A percentile compares a stretch with the other conserved stretches of the same genome.
Conservation (phyloP, 2,329 filamentous ascomycete genomes). For the Beauveria sp. region DNA sequence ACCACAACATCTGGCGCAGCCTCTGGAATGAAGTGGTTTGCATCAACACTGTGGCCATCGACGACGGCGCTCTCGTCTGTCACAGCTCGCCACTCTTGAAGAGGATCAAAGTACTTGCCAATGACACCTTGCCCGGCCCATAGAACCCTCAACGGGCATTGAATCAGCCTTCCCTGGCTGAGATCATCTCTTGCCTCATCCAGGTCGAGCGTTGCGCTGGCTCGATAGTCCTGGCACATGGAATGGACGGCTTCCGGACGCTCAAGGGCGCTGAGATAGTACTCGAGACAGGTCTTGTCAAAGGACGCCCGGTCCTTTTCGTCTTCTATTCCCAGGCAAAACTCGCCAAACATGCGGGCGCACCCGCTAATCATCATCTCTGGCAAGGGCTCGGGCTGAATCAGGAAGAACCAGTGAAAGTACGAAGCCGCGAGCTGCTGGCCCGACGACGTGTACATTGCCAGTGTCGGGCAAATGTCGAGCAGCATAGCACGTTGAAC, state of each 20-base stretch:
- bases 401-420: slow-evolving; percentile 54
- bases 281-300: slow-evolving; percentile 25
- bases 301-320: slow-evolving; percentile 26
- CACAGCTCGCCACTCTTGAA: slow-evolving; percentile 38
- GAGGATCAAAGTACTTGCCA: slow-evolving; percentile 35
- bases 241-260: slow-evolving; percentile 36
- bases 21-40: slow-evolving; percentile 38
- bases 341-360: slow-evolving; percentile 32
- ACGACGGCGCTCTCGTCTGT: slow-evolving; percentile 21
- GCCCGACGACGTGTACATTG: slow-evolving; percentile 41
- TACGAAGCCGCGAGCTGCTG: slow-evolving; percentile 39
- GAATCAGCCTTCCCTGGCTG: slow-evolving; percentile 30
- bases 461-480: slow-evolving; percentile 48
- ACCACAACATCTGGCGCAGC: slow-evolving; percentile 30
- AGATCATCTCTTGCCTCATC: slow-evolving; percentile 36
- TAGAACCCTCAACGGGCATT: slow-evolving; percentile 34
- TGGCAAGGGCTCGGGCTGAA: slow-evolving; percentile 43
- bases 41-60: slow-evolving; percentile 29
- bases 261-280: slow-evolving; percentile 34
- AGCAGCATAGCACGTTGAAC: slow-evolving; percentile 37
- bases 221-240: slow-evolving; percentile 49
- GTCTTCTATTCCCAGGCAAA: slow-evolving; percentile 34
- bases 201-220: slow-evolving; percentile 38
- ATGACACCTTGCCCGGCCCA: slow-evolving; percentile 38
- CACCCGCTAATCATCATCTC: slow-evolving; percentile 37